Evolutionary conservation across 768 basidiomycete species (phyloP), one percentile per base, ranked within the genome.

Genomic region (Omphalotus guepiniiformis): DNA sequence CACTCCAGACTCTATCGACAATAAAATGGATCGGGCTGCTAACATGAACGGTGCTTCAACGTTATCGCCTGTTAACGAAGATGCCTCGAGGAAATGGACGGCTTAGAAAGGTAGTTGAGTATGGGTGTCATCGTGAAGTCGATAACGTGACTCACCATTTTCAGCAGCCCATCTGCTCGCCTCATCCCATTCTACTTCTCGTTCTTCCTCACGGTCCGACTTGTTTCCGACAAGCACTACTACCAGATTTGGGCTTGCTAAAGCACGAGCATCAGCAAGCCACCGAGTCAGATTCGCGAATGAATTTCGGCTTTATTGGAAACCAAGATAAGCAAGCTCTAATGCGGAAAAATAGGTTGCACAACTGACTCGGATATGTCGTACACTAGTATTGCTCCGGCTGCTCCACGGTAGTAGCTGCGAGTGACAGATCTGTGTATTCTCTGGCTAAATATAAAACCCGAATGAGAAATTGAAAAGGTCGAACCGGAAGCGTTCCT

Each of bases 111-210:
- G 37, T 36, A 15, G 29, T 42, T 26, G 28, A 45, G 28, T 39
- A 39, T 22, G 11, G 21, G n/a, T 25, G 11, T 19, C 4, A 19
- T 8, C 41, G 25, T 36, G 36, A 16, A 21, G 28, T 23, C 29
- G 36, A 52, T 55, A 35, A 38, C 3, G 12, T 34, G 30, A 58
- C 74, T 51, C 55, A 93, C 93, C 88, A 63, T 98, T 93, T 63
- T 94, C 91, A 40, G 93, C 88, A 16, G 96, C 95, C 93, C 93
- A 99, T 60, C 80, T 74, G 58, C 89, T 92, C 8, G 92, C 96
- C 67, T 99, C 96, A 21, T 85, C 78, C 83, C 90, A 96, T 57
- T 95, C 91, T 30, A 99, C 93, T 64, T 98, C 89, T 43, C 96
- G 73, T 42, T 93, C 92, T 42, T 96, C 94, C 58, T 97, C 95